phyloP scores from a whole-genome alignment of 768 basidiomycete species.

The Mycena rebaudengoi region DNA sequence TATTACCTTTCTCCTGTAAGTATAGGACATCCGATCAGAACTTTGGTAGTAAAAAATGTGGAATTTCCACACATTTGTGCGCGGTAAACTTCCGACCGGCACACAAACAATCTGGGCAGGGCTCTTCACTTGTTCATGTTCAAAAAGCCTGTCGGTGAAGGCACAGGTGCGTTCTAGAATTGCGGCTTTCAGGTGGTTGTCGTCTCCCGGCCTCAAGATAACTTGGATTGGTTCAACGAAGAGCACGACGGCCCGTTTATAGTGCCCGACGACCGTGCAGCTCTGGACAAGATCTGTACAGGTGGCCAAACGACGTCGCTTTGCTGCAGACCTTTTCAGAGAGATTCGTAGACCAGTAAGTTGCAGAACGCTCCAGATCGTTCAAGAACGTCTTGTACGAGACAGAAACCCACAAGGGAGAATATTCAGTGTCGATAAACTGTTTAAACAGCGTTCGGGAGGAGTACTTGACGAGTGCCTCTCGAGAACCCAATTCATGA shows the following conservation, averaged over 20 bases:
- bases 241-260: conserved; percentile 36
- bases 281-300: conserved; percentile 40
- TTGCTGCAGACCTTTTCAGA: neutral
- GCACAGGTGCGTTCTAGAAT: conserved; percentile 32
- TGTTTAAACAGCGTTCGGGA: conserved; percentile 8
- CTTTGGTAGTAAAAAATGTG: neutral
- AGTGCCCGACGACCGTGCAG: conserved; percentile 43
- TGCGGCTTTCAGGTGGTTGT: conserved; percentile 25
- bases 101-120: conserved; percentile 32
- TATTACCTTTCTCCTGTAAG: conserved; percentile 15
- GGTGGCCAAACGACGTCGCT: conserved; percentile 15
- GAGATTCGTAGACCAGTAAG: neutral
- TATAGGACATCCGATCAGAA: too few relatives aligned
- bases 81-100: neutral
- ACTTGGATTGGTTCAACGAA: conserved; percentile 36
- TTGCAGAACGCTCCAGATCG: conserved; percentile 10
- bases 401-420: conserved; percentile 6
- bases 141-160: conserved; percentile 35
- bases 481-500: neutral
- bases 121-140: conserved; percentile 37
- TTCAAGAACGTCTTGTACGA: neutral
- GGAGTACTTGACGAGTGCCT: conserved; percentile 4
- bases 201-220: neutral
- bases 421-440: neutral
- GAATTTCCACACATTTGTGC: conserved; percentile 1